Evolutionary conservation across 139 green algal species (phyloP).

Genomic region (Micractinium conductrix): DNA sequence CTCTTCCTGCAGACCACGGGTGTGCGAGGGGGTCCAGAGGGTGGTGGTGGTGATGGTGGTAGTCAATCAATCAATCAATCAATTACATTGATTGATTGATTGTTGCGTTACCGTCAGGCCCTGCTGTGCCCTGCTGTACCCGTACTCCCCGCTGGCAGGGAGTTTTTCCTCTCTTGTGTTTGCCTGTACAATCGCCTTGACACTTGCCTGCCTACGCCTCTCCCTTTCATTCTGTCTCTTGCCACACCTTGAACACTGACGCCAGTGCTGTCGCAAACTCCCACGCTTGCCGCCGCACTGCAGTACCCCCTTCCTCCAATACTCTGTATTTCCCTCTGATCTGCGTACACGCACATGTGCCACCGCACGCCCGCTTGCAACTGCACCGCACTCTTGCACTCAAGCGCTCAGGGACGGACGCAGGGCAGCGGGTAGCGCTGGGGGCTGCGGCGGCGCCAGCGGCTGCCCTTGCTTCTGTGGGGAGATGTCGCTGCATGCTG

Average conservation of each 20-base stretch:
- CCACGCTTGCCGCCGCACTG: background rate
- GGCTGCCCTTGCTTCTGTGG: too few species aligned
- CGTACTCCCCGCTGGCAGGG: too few species aligned
- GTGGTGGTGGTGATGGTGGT: too few species aligned
- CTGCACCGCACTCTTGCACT: background rate
- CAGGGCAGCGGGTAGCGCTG: background rate
- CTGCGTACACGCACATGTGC: background rate
- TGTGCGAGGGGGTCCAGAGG: too few species aligned
- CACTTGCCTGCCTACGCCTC: background rate
- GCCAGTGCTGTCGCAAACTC: background rate
- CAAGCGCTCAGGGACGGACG: background rate
- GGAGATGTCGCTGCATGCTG: background rate
- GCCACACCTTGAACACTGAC: too few species aligned
- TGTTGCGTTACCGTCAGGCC: too few species aligned
- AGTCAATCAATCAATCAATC: too few species aligned
- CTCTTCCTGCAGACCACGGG: constrained; percentile 67
- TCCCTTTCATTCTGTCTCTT: background rate
- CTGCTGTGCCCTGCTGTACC: too few species aligned
- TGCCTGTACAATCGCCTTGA: background rate
- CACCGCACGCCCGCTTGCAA: background rate
- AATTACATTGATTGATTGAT: too few species aligned
- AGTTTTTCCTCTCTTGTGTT: background rate
- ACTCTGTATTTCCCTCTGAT: background rate
- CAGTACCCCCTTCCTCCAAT: background rate
- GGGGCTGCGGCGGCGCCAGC: background rate